These are phyloP conservation scores for Turritis glabra DNA, from an alignment of 345 rosid species.

Conservation along the genomic window DNA sequence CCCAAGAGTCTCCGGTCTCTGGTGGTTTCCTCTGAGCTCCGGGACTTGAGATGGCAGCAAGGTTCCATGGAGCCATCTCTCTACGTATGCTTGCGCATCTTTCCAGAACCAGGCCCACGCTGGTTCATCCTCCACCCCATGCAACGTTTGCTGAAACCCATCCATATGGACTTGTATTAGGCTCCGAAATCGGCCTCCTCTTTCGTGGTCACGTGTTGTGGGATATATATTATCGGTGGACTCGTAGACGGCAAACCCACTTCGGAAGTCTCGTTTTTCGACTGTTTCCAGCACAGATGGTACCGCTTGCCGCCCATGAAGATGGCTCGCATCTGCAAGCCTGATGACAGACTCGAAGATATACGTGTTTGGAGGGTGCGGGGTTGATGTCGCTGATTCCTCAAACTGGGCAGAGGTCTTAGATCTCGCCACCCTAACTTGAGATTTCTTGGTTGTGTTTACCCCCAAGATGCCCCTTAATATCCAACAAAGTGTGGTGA, in stretches of 20 bases:
- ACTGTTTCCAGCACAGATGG: background rate
- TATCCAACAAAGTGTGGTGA: slow-evolving; percentile 15
- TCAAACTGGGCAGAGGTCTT: background rate
- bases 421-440: background rate
- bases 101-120: background rate
- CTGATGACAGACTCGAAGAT: background rate
- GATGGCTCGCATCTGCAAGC: background rate
- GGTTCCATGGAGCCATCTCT: background rate
- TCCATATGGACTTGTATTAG: background rate
- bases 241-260: background rate
- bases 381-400: background rate
- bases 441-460: background rate
- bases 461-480: background rate
- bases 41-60: background rate
- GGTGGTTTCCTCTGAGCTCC: background rate
- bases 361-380: background rate
- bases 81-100: background rate
- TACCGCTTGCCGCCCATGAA: background rate
- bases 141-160: background rate
- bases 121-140: background rate
- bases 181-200: background rate
- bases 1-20: background rate
- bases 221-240: background rate
- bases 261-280: background rate
- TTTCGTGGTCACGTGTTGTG: background rate